Evolutionary conservation across 2,329 filamentous ascomycete species (phyloP).

Genomic region (Plenodomus tracheiphilus): DNA sequence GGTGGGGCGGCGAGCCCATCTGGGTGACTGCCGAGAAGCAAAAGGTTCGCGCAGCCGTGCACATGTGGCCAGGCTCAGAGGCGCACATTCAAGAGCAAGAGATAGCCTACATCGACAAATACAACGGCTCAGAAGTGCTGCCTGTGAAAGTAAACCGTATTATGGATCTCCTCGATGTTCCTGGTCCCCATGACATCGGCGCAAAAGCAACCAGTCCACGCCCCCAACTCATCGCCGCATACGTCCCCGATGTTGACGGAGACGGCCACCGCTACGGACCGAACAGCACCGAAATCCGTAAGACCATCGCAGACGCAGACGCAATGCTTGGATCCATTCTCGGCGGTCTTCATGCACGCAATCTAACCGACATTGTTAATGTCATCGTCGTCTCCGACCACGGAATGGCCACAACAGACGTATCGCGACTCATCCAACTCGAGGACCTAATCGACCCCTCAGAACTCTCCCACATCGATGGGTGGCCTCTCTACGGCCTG

Average conservation of each 20-base stretch:
- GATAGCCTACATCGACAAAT: constrained; percentile 82
- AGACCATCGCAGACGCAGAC: constrained; percentile 79
- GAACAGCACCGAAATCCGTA: constrained; percentile 87
- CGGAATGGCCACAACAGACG: constrained; percentile 94
- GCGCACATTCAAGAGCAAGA: constrained; percentile 76
- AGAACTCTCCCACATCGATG: constrained; percentile 82
- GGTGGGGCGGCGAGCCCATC: constrained; percentile 93
- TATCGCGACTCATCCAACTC: constrained; percentile 78
- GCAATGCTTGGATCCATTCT: constrained; percentile 79
- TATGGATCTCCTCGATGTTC: constrained; percentile 80
- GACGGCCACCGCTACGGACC: constrained; percentile 89
- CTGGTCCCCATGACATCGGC: constrained; percentile 66
- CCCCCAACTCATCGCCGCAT: constrained; percentile 90
- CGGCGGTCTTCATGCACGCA: constrained; percentile 74
- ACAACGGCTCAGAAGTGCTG: constrained; percentile 75
- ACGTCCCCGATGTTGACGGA: constrained; percentile 88
- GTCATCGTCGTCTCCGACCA: constrained; percentile 96
- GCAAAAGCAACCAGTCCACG: constrained; percentile 58
- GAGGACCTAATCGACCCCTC: constrained; percentile 82
- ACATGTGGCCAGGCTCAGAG: constrained; percentile 99
- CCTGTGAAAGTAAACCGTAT: constrained; percentile 77
- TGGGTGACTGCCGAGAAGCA: constrained; percentile 91
- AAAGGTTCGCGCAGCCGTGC: constrained; percentile 77
- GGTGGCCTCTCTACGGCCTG: constrained; percentile 91
- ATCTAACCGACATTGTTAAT: constrained; percentile 88